These are phyloP conservation scores for Monosporozyma servazzii DNA, from an alignment of 805 yeast genomes.

Conservation along the genomic window DNA sequence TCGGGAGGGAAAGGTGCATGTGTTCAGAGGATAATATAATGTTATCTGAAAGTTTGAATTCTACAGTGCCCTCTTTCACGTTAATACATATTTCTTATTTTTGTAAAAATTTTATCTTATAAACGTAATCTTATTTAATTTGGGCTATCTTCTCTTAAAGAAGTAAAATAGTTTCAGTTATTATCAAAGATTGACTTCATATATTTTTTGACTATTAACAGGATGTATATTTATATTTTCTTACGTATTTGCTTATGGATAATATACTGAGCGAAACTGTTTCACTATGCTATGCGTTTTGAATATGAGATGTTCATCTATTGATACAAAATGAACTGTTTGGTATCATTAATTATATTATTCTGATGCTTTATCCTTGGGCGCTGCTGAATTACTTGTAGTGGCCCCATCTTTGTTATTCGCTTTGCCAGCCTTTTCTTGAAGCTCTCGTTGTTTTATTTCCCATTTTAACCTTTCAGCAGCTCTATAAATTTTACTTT, in stretches of 20 bases:
- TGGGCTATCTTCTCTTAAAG: not conserved
- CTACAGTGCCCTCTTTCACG: slow-evolving; percentile 30
- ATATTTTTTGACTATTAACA: not conserved
- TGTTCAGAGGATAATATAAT: slow-evolving; percentile 26
- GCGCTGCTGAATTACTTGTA: not conserved
- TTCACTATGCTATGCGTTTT: not conserved
- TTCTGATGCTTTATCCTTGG: not conserved
- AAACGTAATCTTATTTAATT: not conserved
- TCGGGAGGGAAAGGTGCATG: slow-evolving; percentile 19
- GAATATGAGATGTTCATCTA: not conserved
- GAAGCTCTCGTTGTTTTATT: slow-evolving; percentile 29
- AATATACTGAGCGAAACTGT: not conserved
- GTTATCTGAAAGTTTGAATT: slow-evolving; percentile 28
- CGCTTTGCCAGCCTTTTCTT: slow-evolving; percentile 7
- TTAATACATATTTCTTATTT: slow-evolving; percentile 19
- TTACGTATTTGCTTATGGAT: not conserved
- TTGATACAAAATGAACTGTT: not conserved
- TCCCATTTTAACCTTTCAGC: slow-evolving; percentile 85
- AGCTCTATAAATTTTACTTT: slow-evolving; percentile 88
- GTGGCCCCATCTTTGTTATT: not conserved
- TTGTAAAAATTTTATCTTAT: not conserved
- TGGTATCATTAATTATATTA: not conserved
- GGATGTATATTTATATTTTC: not conserved
- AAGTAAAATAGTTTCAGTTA: too few relatives aligned
- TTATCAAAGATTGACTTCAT: not conserved